These are phyloP conservation scores for Arthroderma sp. DNA, from an alignment of 2,329 filamentous ascomycete species.

Conservation along the genomic window DNA sequence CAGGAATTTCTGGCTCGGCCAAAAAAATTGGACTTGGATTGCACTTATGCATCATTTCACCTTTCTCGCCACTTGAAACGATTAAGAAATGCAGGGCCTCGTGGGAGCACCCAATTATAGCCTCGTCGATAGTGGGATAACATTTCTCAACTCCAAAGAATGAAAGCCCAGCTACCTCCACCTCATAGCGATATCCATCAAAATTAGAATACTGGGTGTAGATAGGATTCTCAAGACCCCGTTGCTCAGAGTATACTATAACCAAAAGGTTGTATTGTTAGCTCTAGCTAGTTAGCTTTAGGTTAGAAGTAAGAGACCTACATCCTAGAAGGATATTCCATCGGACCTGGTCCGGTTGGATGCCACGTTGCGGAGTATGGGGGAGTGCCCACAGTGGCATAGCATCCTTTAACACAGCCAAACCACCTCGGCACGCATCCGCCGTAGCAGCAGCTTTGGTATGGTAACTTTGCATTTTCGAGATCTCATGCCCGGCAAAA, in stretches of 20 bases:
- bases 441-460: constrained; percentile 17
- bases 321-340: constrained; percentile 23
- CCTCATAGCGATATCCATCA: constrained; percentile 20
- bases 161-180: constrained; percentile 16
- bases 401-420: constrained; percentile 18
- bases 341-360: constrained; percentile 16
- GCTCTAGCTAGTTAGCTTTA: background rate
- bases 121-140: constrained; percentile 19
- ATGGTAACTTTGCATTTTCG: constrained; percentile 9
- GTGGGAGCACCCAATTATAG: constrained; percentile 23
- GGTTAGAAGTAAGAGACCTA: constrained; percentile 11
- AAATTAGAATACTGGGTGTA: constrained; percentile 20
- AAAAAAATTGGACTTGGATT: background rate
- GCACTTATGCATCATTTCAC: background rate
- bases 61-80: background rate
- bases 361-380: constrained; percentile 16
- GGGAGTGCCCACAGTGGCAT: constrained; percentile 22
- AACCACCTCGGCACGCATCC: constrained; percentile 20
- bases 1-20: background rate
- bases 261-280: background rate
- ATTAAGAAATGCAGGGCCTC: constrained; percentile 17
- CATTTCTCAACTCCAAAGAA: constrained; percentile 16
- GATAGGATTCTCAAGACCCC: constrained; percentile 12
- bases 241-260: constrained; percentile 20
- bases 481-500: constrained; percentile 22